These are phyloP conservation scores for Karstenula rhodostoma DNA, from an alignment of 2,329 filamentous ascomycete species.

Conservation along the genomic window DNA sequence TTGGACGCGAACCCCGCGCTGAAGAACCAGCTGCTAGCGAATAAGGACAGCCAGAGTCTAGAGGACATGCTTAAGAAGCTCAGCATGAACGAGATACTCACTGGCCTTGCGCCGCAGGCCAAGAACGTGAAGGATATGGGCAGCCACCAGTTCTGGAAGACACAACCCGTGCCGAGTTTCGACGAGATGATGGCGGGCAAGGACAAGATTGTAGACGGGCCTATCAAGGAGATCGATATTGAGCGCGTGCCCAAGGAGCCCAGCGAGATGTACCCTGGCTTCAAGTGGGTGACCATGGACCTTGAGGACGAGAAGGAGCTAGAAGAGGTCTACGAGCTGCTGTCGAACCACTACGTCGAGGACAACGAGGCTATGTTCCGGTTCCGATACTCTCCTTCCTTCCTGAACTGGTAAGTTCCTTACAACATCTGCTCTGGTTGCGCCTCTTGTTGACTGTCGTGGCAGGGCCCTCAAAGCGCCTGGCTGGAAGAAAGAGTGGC, in stretches of 20 bases:
- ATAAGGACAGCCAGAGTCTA: slow-evolving; percentile 38
- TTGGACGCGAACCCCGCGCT: slow-evolving; percentile 50
- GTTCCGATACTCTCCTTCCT: slow-evolving; percentile 91
- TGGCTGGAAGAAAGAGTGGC: slow-evolving; percentile 93
- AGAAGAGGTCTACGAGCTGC: slow-evolving; percentile 88
- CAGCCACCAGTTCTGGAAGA: slow-evolving; percentile 98
- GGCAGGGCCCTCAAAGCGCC: slow-evolving; percentile 89
- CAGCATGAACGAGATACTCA: slow-evolving; percentile 75
- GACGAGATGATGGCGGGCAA: slow-evolving; percentile 54
- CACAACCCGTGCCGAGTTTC: slow-evolving; percentile 92
- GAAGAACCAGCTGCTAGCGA: slow-evolving; percentile 46
- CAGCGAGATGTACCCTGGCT: slow-evolving; percentile 74
- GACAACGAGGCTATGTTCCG: slow-evolving; percentile 97
- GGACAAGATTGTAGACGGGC: slow-evolving; percentile 72
- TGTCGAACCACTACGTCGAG: slow-evolving; percentile 96
- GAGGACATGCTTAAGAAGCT: slow-evolving; percentile 67
- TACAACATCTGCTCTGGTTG: not conserved
- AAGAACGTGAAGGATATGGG: slow-evolving; percentile 97
- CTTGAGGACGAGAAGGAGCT: slow-evolving; percentile 78
- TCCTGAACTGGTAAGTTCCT: slow-evolving; percentile 79
- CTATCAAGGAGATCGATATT: slow-evolving; percentile 80
- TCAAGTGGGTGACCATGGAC: slow-evolving; percentile 95
- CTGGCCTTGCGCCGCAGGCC: slow-evolving; percentile 75
- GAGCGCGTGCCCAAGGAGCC: slow-evolving; percentile 83
- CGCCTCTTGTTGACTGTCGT: slow-evolving; percentile 19